Percentiles rank a stretch among this genome's conserved stretches.
Evolutionary conservation across 2,329 filamentous ascomycete species (phyloP).

Genomic region (Coniosporium tulheliwenetii): DNA sequence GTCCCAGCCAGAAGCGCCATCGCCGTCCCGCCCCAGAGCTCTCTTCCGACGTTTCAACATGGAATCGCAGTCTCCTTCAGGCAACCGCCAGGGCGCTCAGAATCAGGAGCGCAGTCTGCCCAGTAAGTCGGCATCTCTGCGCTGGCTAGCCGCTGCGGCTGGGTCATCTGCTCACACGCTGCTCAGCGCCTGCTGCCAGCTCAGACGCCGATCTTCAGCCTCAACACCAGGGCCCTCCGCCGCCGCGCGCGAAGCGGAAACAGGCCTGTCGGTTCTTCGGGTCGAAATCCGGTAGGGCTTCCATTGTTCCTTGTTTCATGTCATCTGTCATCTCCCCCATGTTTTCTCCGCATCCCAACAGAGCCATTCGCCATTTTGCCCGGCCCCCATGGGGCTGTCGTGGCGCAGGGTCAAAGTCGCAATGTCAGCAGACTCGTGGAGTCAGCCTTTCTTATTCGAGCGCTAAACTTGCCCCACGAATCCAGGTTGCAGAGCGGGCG

Average conservation of each 20-base stretch:
- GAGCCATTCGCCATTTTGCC: background rate
- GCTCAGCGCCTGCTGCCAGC: constrained; percentile 8
- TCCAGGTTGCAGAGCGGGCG: constrained; percentile 36
- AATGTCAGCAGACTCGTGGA: background rate
- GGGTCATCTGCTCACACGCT: constrained; percentile 17
- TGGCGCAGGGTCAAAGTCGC: too few relatives aligned
- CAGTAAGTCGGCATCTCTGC: constrained; percentile 19
- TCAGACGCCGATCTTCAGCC: constrained; percentile 13
- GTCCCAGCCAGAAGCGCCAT: too few relatives aligned
- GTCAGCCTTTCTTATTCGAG: background rate
- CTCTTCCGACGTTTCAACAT: background rate
- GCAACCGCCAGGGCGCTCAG: constrained; percentile 16
- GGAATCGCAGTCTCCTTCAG: constrained; percentile 12
- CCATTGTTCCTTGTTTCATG: constrained; percentile 3
- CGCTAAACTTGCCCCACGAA: background rate
- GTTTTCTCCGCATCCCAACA: background rate
- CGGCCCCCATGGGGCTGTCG: background rate
- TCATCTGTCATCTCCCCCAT: background rate
- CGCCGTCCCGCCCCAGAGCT: too few relatives aligned
- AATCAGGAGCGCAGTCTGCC: constrained; percentile 10
- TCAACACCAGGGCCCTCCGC: constrained; percentile 15
- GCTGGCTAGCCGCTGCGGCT: constrained; percentile 19
- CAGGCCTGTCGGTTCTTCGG: constrained; percentile 22
- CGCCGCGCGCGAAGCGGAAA: constrained; percentile 12
- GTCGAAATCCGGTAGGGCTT: constrained; percentile 22